Evolutionary conservation across 2,329 filamentous ascomycete genomes (phyloP), one percentile per base, ranked within the genome.

Genomic region (Aureobasidium subglaciale): DNA sequence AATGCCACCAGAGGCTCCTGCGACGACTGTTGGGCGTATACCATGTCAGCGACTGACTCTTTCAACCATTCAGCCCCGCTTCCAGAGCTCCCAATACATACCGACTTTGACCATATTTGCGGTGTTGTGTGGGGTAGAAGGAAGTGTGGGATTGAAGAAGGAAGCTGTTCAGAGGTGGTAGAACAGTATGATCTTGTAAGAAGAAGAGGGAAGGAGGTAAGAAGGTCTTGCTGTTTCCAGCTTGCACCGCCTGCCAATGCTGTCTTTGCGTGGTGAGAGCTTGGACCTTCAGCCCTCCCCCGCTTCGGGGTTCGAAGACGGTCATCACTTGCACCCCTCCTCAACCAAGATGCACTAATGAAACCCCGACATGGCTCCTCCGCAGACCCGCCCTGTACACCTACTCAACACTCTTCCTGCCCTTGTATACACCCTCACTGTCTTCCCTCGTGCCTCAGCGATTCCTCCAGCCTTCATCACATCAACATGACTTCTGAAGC

Each of bases 1-100:
- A 84, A 99, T 99, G 79, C 93, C 93, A 78, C 93, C 93, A 74
- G 92, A 86, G 72, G 92, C 93, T 76, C 93, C 93, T 77, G 93
- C 90, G 79, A 99, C 92, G 70, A 79, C 80, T 56, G 34, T 4
- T n/a, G 16, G 16, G 15, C 16, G 24, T n/a, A 16, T 32, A 22
- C 13, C 22, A 45, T 48, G 53, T 55, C 41, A 55, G 41, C 41
- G 37, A 16, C 20, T 41, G 38, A 29, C 11, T 43, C 16, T 32
- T 35, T n/a, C 2, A n/a, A 18, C 4, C 24, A 11, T 22, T 8
- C 48, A 29, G 37, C 49, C n/a, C 25, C 49, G 46, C 37, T 8
- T 25, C 20, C 7, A 16, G 13, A 35, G 25, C 18, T 35, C 29
- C 27, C 11, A 27, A 24, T 34, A 57, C 57, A n/a, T 56, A 59